Conservation (phyloP, 1,284 basidiomycete genomes). For the Amylostereum areolatum region DNA sequence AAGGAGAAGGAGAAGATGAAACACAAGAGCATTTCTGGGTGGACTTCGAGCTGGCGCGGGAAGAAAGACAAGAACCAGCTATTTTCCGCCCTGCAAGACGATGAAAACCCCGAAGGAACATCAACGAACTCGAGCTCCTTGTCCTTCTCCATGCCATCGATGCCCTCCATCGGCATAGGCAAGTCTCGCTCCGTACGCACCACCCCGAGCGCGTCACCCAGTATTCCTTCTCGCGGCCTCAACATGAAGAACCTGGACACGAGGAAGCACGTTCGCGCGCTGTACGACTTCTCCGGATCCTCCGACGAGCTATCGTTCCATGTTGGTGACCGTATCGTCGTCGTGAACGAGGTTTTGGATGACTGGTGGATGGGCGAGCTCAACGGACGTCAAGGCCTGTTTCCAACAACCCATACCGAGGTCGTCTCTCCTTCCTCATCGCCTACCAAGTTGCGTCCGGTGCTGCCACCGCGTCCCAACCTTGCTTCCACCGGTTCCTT, state of each 20-base stretch:
- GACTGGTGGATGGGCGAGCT: conserved; percentile 85
- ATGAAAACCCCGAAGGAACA: conserved; percentile 23
- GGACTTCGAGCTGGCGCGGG: conserved; percentile 54
- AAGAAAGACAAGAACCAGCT: conserved; percentile 62
- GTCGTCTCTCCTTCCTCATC: conserved; percentile 26
- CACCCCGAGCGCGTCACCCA: conserved; percentile 27
- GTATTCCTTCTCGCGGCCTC: conserved; percentile 36
- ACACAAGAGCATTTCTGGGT: conserved; percentile 45
- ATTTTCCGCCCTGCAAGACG: conserved; percentile 34
- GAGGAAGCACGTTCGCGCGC: conserved; percentile 56
- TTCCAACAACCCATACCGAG: conserved; percentile 72
- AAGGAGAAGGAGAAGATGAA: conserved; percentile 28
- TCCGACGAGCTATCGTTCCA: conserved; percentile 73
- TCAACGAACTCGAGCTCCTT: conserved; percentile 16
- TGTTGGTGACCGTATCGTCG: conserved; percentile 66
- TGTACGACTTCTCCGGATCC: conserved; percentile 68
- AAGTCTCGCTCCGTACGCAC: too few relatives aligned
- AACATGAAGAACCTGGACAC: conserved; percentile 32
- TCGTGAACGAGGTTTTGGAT: conserved; percentile 71
- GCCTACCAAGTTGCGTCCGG: conserved; percentile 13
- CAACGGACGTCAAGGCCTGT: conserved; percentile 63
- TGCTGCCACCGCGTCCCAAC: conserved; percentile 1
- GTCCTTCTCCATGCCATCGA: conserved; percentile 18
- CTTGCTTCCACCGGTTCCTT: conserved; percentile 3
- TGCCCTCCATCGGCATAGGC: conserved; percentile 21